Evolutionary conservation across 2,329 filamentous ascomycete species (phyloP), one percentile per base, ranked within the genome.

Genomic region (Penicillium frequentans): DNA sequence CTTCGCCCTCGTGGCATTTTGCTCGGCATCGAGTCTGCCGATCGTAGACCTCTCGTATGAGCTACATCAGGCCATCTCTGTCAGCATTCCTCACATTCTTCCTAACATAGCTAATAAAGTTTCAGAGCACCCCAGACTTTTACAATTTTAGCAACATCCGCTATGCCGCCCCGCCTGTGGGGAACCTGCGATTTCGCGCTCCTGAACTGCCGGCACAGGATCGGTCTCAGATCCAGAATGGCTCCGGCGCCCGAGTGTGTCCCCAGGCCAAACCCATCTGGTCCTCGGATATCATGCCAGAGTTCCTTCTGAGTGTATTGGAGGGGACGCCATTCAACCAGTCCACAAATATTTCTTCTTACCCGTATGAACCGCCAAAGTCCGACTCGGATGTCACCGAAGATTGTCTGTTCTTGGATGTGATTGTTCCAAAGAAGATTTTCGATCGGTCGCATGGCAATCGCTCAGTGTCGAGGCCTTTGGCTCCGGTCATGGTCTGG

Each of bases 71-170:
- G 82, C 77, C 5, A 66, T 67, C 13, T 62, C 63, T 47, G 64
- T 66, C 31, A 44, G 52, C 43, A 39, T 42, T 14, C 11, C 21
- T n/a, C 11, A 14, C 42, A 49, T 19, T 52, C 19, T 14, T 35
- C 14, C 19, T 14, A 8, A 43, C 13, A 43, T 16, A 16, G 14
- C 5, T 13, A 33, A 53, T 55, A 29, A 54, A 23, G 11, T 13
- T 45, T 21, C 29, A 66, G 64, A 61, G 33, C 31, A 70, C 77
- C 0, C 69, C 68, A n/a, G 68, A 72, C 23, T 73, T 79, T 59
- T 84, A 83, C 69, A 82, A 80, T 59, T 85, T 85, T 70, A 79
- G 72, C 52, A 84, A 85, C 62, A 84, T 85, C 59, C 78, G 82
- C 44, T 86, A 81, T 67, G 83, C 81, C 6, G 79, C 80, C 26